Evolutionary conservation across 2,329 filamentous ascomycete species (phyloP), one percentile per base, ranked within the genome.

Genomic region (Fusarium sp.): DNA sequence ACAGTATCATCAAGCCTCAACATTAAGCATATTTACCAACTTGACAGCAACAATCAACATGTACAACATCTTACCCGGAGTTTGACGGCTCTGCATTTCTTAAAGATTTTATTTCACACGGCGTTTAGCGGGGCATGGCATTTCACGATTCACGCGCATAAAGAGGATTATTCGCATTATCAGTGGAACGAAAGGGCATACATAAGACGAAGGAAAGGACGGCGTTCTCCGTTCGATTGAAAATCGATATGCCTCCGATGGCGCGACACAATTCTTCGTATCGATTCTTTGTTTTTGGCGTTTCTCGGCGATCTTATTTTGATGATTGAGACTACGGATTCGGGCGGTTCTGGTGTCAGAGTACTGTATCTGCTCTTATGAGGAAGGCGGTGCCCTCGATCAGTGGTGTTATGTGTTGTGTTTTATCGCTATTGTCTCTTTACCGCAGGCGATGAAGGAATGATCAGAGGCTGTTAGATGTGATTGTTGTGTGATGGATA

Each of bases 211-310:
- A 63, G 59, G 63, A 61, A 67, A 72, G 46, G 72, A 57, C 60
- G 62, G 74, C 74, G 74, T 74, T 75, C 69, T 74, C 72, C 71
- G 71, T 75, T 74, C 74, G 37, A 71, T 75, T 75, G 74, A 75
- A 73, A 51, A 71, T 41, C 70, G 73, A 69, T 72, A 74, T 75
- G 72, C 68, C 74, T 73, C 66, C 56, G 69, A 75, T 69, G 51
- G 66, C 58, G 70, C 64, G 67, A 64, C 52, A 52, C 51, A 70
- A 62, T 48, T 69, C 44, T 72, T 68, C 60, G 58, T 63, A 72
- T 73, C 73, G 65, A 64, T 48, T 61, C 62, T 67, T 59, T 51
- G 48, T 44, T 58, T 58, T 53, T 13, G 62, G 58, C 51, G 58
- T 66, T 68, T 59, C 52, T 37, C 34, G 19, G 42, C 25, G 52